Percentiles rank a stretch among this genome's conserved stretches.
phyloP scores from a whole-genome alignment of 345 rosid species.

The Turritis glabra region DNA sequence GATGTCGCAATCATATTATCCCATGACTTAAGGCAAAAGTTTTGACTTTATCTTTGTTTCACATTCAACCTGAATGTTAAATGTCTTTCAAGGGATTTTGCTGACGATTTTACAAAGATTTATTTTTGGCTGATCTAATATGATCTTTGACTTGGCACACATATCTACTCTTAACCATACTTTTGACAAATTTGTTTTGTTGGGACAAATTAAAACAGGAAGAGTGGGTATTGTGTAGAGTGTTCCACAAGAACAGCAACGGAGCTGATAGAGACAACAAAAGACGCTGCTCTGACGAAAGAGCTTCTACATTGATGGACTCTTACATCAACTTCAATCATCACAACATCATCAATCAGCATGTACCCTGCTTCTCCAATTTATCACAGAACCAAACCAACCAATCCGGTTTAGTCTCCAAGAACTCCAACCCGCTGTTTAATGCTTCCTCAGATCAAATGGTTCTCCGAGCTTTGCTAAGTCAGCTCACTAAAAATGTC shows the following conservation, averaged over 20 bases:
- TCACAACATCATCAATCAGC: conserved; percentile 38
- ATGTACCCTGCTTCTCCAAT: conserved; percentile 93
- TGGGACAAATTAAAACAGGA: conserved; percentile 44
- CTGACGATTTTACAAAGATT: conserved; percentile 12
- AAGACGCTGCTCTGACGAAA: conserved; percentile 49
- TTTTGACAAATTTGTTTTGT: not conserved
- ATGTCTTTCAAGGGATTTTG: conserved; percentile 8
- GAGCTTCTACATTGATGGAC: conserved; percentile 50
- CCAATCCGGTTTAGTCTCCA: conserved; percentile 24
- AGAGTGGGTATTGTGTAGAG: conserved; percentile 85
- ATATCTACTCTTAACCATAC: conserved; percentile 8
- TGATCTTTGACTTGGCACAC: conserved; percentile 31
- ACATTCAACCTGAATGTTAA: not conserved
- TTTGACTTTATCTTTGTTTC: conserved; percentile 29
- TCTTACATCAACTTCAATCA: conserved; percentile 59
- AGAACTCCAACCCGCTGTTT: not conserved
- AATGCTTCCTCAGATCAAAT: conserved; percentile 31
- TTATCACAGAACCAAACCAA: conserved; percentile 45
- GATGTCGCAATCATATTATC: conserved; percentile 19
- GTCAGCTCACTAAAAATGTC: conserved; percentile 21
- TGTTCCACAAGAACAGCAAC: conserved; percentile 61
- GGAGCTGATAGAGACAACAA: conserved; percentile 35
- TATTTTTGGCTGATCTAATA: conserved; percentile 17
- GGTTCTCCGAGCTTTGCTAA: conserved; percentile 29
- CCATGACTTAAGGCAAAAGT: conserved; percentile 25